Percentiles rank a stretch among this genome's conserved stretches.
phyloP scores from a whole-genome alignment of 2,329 filamentous ascomycete genomes.

The Pestalotiopsis fici region DNA sequence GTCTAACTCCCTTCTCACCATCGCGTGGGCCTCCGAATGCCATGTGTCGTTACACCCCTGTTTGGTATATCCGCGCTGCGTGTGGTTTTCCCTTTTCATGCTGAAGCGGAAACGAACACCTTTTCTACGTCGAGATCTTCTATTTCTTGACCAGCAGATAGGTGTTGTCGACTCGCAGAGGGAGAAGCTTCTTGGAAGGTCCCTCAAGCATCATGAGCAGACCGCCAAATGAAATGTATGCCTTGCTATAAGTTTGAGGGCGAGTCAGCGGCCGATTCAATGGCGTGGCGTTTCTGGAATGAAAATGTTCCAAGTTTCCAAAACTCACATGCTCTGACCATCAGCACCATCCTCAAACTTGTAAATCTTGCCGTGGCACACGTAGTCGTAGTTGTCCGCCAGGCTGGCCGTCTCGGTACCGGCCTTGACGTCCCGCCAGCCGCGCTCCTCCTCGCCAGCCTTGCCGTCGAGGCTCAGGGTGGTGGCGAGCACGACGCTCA shows the following conservation, averaged over 20 bases:
- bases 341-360: conserved; percentile 80
- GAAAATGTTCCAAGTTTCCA: too few relatives aligned
- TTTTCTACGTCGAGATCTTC: conserved; percentile 7
- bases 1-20: not conserved
- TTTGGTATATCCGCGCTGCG: not conserved
- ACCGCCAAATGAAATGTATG: conserved; percentile 92
- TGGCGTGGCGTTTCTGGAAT: too few relatives aligned
- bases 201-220: conserved; percentile 88
- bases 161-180: conserved; percentile 87
- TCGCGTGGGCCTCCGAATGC: not conserved
- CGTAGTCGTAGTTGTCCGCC: conserved; percentile 84
- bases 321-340: conserved; percentile 80
- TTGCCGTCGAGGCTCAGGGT: conserved; percentile 82
- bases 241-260: conserved; percentile 64
- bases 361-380: conserved; percentile 87
- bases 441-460: conserved; percentile 49
- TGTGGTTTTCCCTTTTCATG: not conserved
- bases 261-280: not conserved
- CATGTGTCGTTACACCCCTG: not conserved
- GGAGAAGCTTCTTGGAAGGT: conserved; percentile 92
- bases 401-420: conserved; percentile 51
- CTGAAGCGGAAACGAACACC: not conserved
- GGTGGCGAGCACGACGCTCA: conserved; percentile 81
- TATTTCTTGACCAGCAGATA: conserved; percentile 95
- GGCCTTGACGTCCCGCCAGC: conserved; percentile 76